phyloP scores from a whole-genome alignment of 1,139 yeast genomes.

The Yamadazyma spencermartinsiae region DNA sequence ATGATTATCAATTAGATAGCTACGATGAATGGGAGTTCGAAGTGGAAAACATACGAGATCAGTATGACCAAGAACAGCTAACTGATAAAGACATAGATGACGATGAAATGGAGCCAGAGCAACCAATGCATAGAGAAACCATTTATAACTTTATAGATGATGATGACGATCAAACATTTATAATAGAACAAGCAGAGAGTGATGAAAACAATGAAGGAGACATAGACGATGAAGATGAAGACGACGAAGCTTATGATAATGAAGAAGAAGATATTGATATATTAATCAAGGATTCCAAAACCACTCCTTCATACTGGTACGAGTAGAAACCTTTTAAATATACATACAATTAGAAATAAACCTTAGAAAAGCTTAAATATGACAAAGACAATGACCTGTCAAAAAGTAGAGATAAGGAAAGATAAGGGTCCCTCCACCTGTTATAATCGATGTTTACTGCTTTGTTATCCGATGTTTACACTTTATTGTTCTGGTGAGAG shows the following conservation, averaged over 20 bases:
- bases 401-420: background rate
- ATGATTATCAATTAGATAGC: conserved; percentile 19
- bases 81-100: conserved; percentile 16
- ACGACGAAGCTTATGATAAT: conserved; percentile 3
- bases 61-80: conserved; percentile 3
- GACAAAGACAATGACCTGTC: no score
- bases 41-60: conserved; percentile 16
- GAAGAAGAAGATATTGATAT: conserved; percentile 1
- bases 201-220: conserved; percentile 18
- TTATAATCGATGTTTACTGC: background rate
- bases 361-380: no score
- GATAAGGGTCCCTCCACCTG: background rate
- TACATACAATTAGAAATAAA: background rate
- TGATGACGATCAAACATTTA: conserved; percentile 21
- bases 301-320: conserved; percentile 2
- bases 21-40: conserved; percentile 19
- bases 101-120: conserved; percentile 5
- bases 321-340: background rate
- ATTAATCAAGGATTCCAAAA: conserved; percentile 1
- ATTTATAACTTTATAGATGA: conserved; percentile 15
- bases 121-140: background rate
- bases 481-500: background rate
- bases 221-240: conserved; percentile 10
- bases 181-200: conserved; percentile 15
- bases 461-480: background rate